Percentiles rank a stretch among this genome's conserved stretches.
Conservation (phyloP, 2,329 filamentous ascomycete species). For the Coniella lustricola region DNA sequence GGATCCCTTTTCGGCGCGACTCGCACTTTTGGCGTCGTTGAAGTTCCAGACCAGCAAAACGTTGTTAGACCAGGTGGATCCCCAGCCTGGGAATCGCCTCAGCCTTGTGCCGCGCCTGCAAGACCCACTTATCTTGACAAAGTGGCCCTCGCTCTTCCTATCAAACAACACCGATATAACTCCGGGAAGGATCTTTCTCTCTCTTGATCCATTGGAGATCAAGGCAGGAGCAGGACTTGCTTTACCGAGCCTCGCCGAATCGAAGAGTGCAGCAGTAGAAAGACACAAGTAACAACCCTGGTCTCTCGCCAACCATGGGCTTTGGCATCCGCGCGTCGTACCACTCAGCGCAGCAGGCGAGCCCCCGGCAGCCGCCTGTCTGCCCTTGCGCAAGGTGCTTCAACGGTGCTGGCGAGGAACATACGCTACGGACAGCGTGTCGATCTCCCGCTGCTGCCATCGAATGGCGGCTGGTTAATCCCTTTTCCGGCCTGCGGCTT, state of each 20-base stretch:
- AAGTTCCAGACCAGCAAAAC: not conserved
- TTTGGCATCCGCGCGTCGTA: constrained; percentile 12
- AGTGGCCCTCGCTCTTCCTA: not conserved
- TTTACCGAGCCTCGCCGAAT: not conserved
- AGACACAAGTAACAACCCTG: not conserved
- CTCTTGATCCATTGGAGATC: not conserved
- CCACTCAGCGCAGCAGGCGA: constrained; percentile 9
- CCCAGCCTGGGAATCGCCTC: constrained; percentile 10
- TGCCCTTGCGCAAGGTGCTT: constrained; percentile 13
- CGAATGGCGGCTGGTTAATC: not conserved
- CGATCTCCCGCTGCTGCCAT: constrained; percentile 2
- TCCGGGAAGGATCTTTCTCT: not conserved
- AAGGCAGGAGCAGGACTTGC: too few relatives aligned
- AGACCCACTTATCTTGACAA: not conserved
- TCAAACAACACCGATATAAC: constrained; percentile 8
- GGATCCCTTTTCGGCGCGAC: not conserved
- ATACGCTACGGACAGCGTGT: constrained; percentile 4
- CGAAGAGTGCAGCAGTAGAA: not conserved
- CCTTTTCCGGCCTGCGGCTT: not conserved
- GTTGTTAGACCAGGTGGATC: not conserved
- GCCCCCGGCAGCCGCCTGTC: constrained; percentile 3
- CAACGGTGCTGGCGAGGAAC: constrained; percentile 1
- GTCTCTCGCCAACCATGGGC: constrained; percentile 4
- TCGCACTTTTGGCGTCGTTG: not conserved
- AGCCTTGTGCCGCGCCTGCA: not conserved